A percentile compares a stretch with the other conserved stretches of the same genome.
Conservation (phyloP, 768 basidiomycete species). For the Pholiota microspora region DNA sequence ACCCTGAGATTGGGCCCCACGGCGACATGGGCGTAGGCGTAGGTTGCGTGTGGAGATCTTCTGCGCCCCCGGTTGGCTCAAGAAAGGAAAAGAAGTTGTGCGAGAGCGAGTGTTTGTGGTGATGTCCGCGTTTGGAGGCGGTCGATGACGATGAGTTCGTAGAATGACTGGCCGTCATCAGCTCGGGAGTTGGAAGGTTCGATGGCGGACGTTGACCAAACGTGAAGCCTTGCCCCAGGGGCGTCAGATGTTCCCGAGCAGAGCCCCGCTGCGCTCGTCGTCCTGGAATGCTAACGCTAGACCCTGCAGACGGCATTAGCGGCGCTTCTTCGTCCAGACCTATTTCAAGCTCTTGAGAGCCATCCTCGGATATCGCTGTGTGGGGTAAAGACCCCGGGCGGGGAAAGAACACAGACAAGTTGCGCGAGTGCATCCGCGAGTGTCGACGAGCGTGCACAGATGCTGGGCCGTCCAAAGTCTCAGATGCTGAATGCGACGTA, state of each 20-base stretch:
- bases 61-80: conserved; percentile 56
- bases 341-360: conserved; percentile 48
- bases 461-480: conserved; percentile 16
- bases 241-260: conserved; percentile 28
- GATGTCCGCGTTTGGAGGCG: conserved; percentile 64
- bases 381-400: conserved; percentile 64
- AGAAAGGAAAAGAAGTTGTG: conserved; percentile 97
- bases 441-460: conserved; percentile 44
- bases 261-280: conserved; percentile 15
- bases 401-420: conserved; percentile 90
- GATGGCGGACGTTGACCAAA: conserved; percentile 58
- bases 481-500: conserved; percentile 20
- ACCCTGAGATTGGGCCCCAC: conserved; percentile 60
- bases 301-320: conserved; percentile 42
- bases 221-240: conserved; percentile 56
- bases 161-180: conserved; percentile 19
- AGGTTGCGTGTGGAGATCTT: conserved; percentile 54
- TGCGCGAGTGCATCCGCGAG: conserved; percentile 82
- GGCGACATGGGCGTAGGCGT: conserved; percentile 63
- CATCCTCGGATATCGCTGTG: conserved; percentile 68
- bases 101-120: conserved; percentile 92
- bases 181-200: conserved; percentile 26
- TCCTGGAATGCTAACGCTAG: conserved; percentile 39
- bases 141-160: conserved; percentile 24
- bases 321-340: conserved; percentile 46